phyloP scores from a whole-genome alignment of 2,329 filamentous ascomycete species.

The Pseudofabraea citricarpa region DNA sequence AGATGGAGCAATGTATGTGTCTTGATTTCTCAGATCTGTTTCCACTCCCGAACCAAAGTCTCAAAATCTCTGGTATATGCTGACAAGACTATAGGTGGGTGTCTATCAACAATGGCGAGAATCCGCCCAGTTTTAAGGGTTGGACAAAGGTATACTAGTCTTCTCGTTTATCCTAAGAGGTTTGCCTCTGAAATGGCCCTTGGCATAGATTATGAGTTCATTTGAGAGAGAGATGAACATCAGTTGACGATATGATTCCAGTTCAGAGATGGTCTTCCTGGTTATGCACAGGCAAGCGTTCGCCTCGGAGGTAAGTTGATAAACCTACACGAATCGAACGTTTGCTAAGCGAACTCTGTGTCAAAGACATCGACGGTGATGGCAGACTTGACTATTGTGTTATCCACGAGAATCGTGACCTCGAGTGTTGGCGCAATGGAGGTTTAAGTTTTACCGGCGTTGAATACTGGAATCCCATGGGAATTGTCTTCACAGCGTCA shows the following conservation, averaged over 20 bases:
- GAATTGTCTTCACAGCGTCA: not conserved
- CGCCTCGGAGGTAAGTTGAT: too few relatives aligned
- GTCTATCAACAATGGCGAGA: not conserved
- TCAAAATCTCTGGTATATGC: too few relatives aligned
- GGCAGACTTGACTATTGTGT: conserved; percentile 30
- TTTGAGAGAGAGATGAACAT: not conserved
- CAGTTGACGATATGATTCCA: not conserved
- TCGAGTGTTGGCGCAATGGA: conserved; percentile 30
- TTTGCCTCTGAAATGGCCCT: too few relatives aligned
- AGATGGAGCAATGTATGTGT: not conserved
- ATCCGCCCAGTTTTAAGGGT: too few relatives aligned
- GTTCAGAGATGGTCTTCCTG: not conserved
- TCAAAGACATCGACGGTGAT: conserved; percentile 24
- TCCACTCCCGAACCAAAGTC: too few relatives aligned
- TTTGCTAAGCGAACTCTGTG: too few relatives aligned
- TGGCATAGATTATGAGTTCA: too few relatives aligned
- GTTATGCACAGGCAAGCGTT: not conserved
- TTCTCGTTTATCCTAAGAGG: too few relatives aligned
- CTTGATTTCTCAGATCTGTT: too few relatives aligned
- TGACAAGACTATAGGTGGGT: too few relatives aligned
- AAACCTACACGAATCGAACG: too few relatives aligned
- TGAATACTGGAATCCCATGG: not conserved
- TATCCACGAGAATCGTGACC: conserved; percentile 19
- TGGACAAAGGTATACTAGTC: too few relatives aligned
- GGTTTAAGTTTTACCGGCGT: conserved; percentile 10